Percentiles rank a stretch among this genome's conserved stretches.
phyloP scores from a whole-genome alignment of 495 filamentous ascomycete genomes.

The Hypoxylon crocopeplum region DNA sequence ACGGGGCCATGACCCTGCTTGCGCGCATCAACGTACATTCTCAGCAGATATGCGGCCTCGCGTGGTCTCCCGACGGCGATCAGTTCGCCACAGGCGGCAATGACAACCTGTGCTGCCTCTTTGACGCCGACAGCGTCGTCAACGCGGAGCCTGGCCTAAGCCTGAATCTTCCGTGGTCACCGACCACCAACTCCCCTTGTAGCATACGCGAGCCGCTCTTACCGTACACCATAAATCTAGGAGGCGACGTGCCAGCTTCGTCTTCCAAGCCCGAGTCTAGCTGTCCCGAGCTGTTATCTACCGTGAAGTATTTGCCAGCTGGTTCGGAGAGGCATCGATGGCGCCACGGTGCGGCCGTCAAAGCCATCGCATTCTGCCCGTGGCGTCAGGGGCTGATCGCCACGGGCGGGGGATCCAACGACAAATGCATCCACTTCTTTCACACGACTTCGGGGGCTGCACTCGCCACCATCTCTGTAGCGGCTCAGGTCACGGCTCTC shows the following conservation, averaged over 20 bases:
- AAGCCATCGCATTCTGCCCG: conserved; percentile 96
- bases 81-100: conserved; percentile 90
- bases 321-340: conserved; percentile 76
- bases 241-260: neutral
- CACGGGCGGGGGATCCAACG: conserved; percentile 91
- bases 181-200: conserved; percentile 1
- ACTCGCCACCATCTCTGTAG: conserved; percentile 89
- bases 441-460: conserved; percentile 85
- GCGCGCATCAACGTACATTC: conserved; percentile 79
- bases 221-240: conserved; percentile 17
- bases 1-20: conserved; percentile 77
- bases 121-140: conserved; percentile 70
- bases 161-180: neutral
- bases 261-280: neutral
- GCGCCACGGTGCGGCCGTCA: conserved; percentile 85
- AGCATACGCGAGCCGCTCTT: neutral
- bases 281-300: conserved; percentile 2
- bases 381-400: conserved; percentile 90
- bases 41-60: conserved; percentile 90
- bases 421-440: conserved; percentile 95
- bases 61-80: conserved; percentile 81
- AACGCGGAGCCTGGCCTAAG: conserved; percentile 22
- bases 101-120: conserved; percentile 87
- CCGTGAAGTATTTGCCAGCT: conserved; percentile 38
- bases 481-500: conserved; percentile 90